Percentiles rank a stretch among this genome's conserved stretches.
These are phyloP conservation scores for Pseudocercospora vitis DNA, from an alignment of 2,329 filamentous ascomycete genomes.

Conservation along the genomic window DNA sequence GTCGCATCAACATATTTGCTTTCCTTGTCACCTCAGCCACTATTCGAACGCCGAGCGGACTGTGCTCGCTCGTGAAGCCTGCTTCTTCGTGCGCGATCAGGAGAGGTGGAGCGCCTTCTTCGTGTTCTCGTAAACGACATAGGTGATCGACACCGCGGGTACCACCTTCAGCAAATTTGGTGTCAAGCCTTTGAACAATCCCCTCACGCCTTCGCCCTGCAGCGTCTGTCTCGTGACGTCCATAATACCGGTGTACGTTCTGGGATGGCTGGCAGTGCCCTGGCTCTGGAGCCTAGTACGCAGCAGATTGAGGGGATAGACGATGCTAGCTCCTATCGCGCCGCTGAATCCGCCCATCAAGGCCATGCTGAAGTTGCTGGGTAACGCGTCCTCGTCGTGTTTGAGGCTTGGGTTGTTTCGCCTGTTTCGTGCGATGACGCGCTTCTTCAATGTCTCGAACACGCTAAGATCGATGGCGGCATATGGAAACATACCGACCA, in stretches of 20 bases:
- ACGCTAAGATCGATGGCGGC: conserved; percentile 94
- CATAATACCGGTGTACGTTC: conserved; percentile 79
- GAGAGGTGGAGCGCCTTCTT: conserved; percentile 63
- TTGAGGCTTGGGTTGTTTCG: conserved; percentile 52
- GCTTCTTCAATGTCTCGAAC: conserved; percentile 86
- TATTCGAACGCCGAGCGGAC: too few relatives aligned
- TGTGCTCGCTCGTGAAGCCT: too few relatives aligned
- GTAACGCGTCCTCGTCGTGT: conserved; percentile 75
- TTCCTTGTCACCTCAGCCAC: too few relatives aligned
- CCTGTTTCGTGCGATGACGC: conserved; percentile 67
- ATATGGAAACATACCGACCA: conserved; percentile 96
- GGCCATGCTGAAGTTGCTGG: conserved; percentile 80
- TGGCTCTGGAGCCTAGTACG: conserved; percentile 85
- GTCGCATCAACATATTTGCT: too few relatives aligned
- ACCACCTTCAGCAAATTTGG: conserved; percentile 96
- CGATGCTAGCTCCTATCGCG: conserved; percentile 86
- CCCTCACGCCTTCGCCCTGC: conserved; percentile 75
- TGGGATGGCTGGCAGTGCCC: conserved; percentile 83
- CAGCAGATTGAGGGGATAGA: conserved; percentile 92
- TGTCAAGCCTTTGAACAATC: conserved; percentile 91
- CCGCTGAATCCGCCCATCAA: conserved; percentile 89
- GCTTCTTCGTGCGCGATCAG: neutral
- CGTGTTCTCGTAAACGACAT: conserved; percentile 88
- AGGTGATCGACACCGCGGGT: conserved; percentile 88
- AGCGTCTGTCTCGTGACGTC: conserved; percentile 86